These are phyloP conservation scores for Phytophthora pseudosyringae DNA, from an alignment of 352 stramenopile genomes.

Conservation along the genomic window DNA sequence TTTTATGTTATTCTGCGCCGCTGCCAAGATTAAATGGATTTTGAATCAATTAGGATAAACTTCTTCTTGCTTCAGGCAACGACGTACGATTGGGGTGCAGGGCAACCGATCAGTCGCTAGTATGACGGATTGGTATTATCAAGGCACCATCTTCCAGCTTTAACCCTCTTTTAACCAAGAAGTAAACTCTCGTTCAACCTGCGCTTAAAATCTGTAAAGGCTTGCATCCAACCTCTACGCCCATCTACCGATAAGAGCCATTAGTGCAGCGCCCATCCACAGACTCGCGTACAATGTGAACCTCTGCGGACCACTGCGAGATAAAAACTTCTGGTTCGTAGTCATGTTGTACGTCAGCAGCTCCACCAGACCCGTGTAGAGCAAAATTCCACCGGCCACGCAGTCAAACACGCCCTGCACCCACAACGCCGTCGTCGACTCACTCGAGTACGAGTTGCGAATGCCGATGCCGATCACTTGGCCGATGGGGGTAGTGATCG, in stretches of 20 bases:
- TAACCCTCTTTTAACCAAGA: no score
- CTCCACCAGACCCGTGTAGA: conserved; percentile 74
- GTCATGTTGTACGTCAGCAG: conserved; percentile 79
- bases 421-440: conserved; percentile 49
- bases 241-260: conserved; percentile 78
- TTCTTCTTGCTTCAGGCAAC: no score
- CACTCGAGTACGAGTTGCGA: conserved; percentile 59
- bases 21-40: no score
- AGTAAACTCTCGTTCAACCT: no score
- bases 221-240: conserved; percentile 16
- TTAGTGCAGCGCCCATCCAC: conserved; percentile 54
- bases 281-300: conserved; percentile 48
- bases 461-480: conserved; percentile 65
- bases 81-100: no score
- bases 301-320: conserved; percentile 26
- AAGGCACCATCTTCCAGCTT: no score
- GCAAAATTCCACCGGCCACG: conserved; percentile 68
- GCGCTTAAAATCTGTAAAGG: no score
- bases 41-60: no score
- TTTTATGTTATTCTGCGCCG: no score
- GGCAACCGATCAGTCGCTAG: no score
- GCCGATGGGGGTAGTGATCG: conserved; percentile 63
- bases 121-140: no score
- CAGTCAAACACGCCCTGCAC: conserved; percentile 70
- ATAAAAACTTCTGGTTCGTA: conserved; percentile 61